These are phyloP conservation scores for Lachnellula occidentalis DNA, from an alignment of 2,329 filamentous ascomycete genomes.

Conservation along the genomic window DNA sequence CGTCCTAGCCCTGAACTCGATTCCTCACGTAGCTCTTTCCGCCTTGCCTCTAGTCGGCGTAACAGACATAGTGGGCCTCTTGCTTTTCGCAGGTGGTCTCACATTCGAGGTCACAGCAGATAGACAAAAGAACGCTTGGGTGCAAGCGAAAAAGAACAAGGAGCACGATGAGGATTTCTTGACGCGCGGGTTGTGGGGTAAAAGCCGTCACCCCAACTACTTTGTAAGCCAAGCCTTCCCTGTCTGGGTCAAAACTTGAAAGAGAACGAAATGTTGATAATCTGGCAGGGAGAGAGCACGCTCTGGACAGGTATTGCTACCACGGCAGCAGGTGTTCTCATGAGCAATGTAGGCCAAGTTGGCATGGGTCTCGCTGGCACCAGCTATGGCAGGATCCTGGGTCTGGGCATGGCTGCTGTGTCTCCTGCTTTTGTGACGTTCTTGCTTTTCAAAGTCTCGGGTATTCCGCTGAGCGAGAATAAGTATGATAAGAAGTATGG, in stretches of 20 bases:
- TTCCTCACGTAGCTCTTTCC: constrained; percentile 48
- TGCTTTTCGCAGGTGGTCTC: constrained; percentile 54
- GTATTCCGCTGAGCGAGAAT: constrained; percentile 59
- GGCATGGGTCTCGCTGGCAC: constrained; percentile 51
- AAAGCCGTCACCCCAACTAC: constrained; percentile 62
- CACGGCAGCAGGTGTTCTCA: constrained; percentile 50
- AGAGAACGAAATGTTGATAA: too few species aligned
- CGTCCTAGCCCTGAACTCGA: constrained; percentile 57
- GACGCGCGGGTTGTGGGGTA: constrained; percentile 56
- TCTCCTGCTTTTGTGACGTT: constrained; percentile 62
- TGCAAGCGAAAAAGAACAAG: constrained; percentile 56
- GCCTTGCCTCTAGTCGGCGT: constrained; percentile 42
- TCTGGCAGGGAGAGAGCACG: constrained; percentile 50
- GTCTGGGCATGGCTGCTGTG: constrained; percentile 37
- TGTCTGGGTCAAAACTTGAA: neutral
- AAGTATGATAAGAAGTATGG: constrained; percentile 55
- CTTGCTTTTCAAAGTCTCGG: constrained; percentile 57
- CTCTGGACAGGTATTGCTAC: constrained; percentile 65
- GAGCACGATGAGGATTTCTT: constrained; percentile 63
- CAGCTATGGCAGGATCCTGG: constrained; percentile 37
- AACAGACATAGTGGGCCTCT: constrained; percentile 52
- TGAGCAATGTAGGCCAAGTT: constrained; percentile 46
- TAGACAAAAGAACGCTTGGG: constrained; percentile 58
- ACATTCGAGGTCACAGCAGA: constrained; percentile 58
- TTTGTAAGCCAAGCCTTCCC: constrained; percentile 34